Conservation (phyloP, 768 basidiomycete genomes). For the Mycena chlorophos region DNA sequence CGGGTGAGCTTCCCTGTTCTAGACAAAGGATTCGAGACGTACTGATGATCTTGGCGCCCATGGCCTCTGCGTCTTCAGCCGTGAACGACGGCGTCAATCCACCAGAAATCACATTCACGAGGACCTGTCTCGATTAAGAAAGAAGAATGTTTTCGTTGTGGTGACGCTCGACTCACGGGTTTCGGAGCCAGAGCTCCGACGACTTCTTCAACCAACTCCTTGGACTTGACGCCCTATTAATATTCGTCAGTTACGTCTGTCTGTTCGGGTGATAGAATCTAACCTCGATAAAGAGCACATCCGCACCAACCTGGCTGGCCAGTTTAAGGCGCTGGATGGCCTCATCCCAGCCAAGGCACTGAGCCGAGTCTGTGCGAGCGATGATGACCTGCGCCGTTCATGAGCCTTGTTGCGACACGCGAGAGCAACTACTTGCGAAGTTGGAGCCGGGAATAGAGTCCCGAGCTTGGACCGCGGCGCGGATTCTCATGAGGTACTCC, state of each 20-base stretch:
- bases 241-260: neutral
- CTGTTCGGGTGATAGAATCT: neutral
- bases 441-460: slow-evolving; percentile 76
- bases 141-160: too few relatives aligned
- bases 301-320: slow-evolving; percentile 72
- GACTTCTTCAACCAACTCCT: slow-evolving; percentile 62
- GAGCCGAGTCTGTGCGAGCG: slow-evolving; percentile 76
- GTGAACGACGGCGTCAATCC: slow-evolving; percentile 78
- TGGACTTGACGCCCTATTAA: slow-evolving; percentile 54
- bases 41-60: slow-evolving; percentile 81
- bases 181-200: slow-evolving; percentile 70
- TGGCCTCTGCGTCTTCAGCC: slow-evolving; percentile 61
- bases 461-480: slow-evolving; percentile 75
- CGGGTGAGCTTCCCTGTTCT: too few relatives aligned
- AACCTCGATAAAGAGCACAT: slow-evolving; percentile 79
- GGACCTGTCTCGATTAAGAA: slow-evolving; percentile 41
- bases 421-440: slow-evolving; percentile 48
- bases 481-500: slow-evolving; percentile 71
- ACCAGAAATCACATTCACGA: slow-evolving; percentile 79
- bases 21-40: neutral
- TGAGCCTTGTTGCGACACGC: neutral
- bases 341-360: slow-evolving; percentile 79
- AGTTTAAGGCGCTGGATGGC: slow-evolving; percentile 64
- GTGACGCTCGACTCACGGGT: slow-evolving; percentile 61
- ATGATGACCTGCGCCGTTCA: slow-evolving; percentile 58